A percentile compares a stretch with the other conserved stretches of the same genome.
Conservation (phyloP, 352 stramenopile genomes). For the Globisporangium abappressorium region DNA sequence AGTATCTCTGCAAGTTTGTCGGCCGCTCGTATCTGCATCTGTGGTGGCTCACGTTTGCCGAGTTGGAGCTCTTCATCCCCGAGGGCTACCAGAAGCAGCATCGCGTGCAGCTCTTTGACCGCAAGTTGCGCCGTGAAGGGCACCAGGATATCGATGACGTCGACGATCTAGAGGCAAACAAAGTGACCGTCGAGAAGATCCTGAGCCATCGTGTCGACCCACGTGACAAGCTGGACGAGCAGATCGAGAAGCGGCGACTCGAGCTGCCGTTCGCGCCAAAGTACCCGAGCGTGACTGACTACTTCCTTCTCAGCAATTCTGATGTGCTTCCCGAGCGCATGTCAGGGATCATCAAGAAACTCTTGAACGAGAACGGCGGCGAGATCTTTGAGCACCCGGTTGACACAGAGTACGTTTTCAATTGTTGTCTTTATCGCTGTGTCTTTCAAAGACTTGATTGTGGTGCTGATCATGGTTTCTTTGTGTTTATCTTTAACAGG, state of each 20-base stretch:
- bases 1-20: slow-evolving; percentile 89
- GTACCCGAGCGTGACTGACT: slow-evolving; percentile 78
- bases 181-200: slow-evolving; percentile 87
- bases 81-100: slow-evolving; percentile 86
- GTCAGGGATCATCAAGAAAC: slow-evolving; percentile 72
- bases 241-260: slow-evolving; percentile 70
- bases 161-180: slow-evolving; percentile 85
- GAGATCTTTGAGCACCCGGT: slow-evolving; percentile 84
- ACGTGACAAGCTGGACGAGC: slow-evolving; percentile 75
- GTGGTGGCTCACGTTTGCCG: slow-evolving; percentile 87
- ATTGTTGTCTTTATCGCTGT: not conserved
- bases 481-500: slow-evolving; percentile 15
- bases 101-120: slow-evolving; percentile 82
- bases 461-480: not conserved
- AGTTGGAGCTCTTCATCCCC: slow-evolving; percentile 81
- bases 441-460: not conserved
- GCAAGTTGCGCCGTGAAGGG: slow-evolving; percentile 74
- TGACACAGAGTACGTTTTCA: slow-evolving; percentile 50
- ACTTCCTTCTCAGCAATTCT: slow-evolving; percentile 77
- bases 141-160: slow-evolving; percentile 86
- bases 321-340: slow-evolving; percentile 70
- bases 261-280: slow-evolving; percentile 45
- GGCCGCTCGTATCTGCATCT: slow-evolving; percentile 86
- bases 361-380: slow-evolving; percentile 79
- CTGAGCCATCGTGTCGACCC: slow-evolving; percentile 84